Conservation (phyloP, 441 rosid genomes). For the Adansonia madagascariensis region DNA sequence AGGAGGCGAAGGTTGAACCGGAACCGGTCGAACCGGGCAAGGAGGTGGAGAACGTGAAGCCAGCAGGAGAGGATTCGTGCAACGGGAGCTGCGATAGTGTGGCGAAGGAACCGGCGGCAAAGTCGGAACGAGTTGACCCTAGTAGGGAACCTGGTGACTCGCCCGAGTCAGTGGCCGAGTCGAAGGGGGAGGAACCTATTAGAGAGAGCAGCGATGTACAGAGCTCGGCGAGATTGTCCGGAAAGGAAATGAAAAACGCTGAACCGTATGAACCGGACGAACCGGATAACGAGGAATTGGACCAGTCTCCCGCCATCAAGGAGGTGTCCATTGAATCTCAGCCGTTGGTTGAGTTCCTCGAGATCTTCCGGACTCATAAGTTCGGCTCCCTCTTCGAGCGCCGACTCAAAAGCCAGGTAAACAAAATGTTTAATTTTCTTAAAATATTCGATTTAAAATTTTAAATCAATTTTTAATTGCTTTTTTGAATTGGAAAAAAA, state of each 20-base stretch:
- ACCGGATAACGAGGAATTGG: constrained; percentile 35
- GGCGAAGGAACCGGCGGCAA: constrained; percentile 41
- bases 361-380: constrained; percentile 44
- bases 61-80: constrained; percentile 41
- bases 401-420: constrained; percentile 59
- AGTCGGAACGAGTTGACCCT: constrained; percentile 37
- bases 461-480: neutral
- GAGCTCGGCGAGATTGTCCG: constrained; percentile 63
- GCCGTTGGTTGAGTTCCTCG: constrained; percentile 49
- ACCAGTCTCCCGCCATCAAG: constrained; percentile 39
- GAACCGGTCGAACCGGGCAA: constrained; percentile 25
- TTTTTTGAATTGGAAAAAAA: neutral
- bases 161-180: constrained; percentile 46
- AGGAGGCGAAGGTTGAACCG: constrained; percentile 22
- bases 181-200: constrained; percentile 34
- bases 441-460: neutral
- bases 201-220: constrained; percentile 57
- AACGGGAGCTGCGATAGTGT: constrained; percentile 46
- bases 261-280: constrained; percentile 26
- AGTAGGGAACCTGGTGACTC: constrained; percentile 39
- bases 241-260: constrained; percentile 37
- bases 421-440: neutral
- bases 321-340: constrained; percentile 40
- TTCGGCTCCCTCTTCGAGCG: constrained; percentile 54
- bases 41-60: constrained; percentile 25